Base-by-base conservation (phyloP, 2,329 filamentous ascomycete species). In the Paecilomyces dactylethromorphus region DNA sequence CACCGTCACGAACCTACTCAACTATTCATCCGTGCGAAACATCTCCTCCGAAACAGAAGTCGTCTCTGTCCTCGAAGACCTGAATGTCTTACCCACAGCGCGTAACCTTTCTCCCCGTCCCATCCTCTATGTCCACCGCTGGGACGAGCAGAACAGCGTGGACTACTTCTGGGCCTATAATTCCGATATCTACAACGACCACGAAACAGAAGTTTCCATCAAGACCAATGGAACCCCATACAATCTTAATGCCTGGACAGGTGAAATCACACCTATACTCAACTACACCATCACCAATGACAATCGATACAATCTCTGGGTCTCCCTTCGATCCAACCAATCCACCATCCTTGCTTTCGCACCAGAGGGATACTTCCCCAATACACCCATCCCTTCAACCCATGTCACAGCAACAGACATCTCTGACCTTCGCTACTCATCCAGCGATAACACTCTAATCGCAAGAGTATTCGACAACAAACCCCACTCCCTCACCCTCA, bases 121-220 rank as follows among this genome's bases (percentile, higher is more conserved):
- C 4, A 53, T 53, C 51, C 29, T 53, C 11, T 53, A 53, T 21
- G 51, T 53, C 51, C 51, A 53, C 22, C 51, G 51, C 51, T 53
- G 51, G 51, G 51, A 53, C 22, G 51, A 53, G 8, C n/a, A 26
- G n/a, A 53, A 53, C 29, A 31, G 21, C n/a, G 51, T 53, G 2
- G 51, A 53, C 51, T 53, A 53, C 51, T 53, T 53, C 21, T 53
- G 51, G 51, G 29, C 18, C 12, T 53, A 53, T n/a, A 53, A 53
- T 26, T 53, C 51, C 21, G 51, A 53, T 53, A 53, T 53, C n/a
- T 53, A 53, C 21, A 26, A 53, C 29, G 51, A 53, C 18, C 51
- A 53, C 22, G 51, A 24, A 31, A 53, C 51, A 24, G 51, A 53
- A 31, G 51, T 53, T 13, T 53, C 51, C 3, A 53, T 53, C 29